Evolutionary conservation across 805 yeast genomes (phyloP).

Genomic region (Starmerella vitae): DNA sequence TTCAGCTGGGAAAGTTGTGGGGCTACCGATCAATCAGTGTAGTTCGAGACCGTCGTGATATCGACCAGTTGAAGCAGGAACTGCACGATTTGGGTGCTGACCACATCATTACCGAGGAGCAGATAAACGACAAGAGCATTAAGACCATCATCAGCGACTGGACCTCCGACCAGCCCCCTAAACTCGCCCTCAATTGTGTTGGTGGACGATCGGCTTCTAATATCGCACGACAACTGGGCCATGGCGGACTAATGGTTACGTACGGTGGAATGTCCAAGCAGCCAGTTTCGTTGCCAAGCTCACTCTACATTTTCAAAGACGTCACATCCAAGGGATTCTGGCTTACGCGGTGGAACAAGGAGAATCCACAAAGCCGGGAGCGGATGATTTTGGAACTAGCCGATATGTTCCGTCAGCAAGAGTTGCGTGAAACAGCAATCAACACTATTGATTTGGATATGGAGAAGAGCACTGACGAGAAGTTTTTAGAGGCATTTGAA

Average conservation of each 20-base stretch:
- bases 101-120: slow-evolving; percentile 77
- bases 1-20: slow-evolving; percentile 67
- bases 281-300: slow-evolving; percentile 85
- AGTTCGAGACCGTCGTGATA: slow-evolving; percentile 70
- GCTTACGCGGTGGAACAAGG: slow-evolving; percentile 45
- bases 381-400: slow-evolving; percentile 43
- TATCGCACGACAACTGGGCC: slow-evolving; percentile 66
- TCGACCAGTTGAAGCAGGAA: slow-evolving; percentile 46
- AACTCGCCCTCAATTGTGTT: slow-evolving; percentile 78
- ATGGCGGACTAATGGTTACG: slow-evolving; percentile 66
- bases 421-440: slow-evolving; percentile 37
- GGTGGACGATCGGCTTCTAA: slow-evolving; percentile 81
- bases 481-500: slow-evolving; percentile 33
- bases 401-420: slow-evolving; percentile 44
- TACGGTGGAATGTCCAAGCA: slow-evolving; percentile 97
- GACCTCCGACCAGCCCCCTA: slow-evolving; percentile 38
- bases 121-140: slow-evolving; percentile 57
- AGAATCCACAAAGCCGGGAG: slow-evolving; percentile 46
- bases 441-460: slow-evolving; percentile 27
- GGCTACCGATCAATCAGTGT: slow-evolving; percentile 79
- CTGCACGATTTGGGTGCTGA: slow-evolving; percentile 66
- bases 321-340: slow-evolving; percentile 81
- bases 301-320: slow-evolving; percentile 80
- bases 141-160: slow-evolving; percentile 39
- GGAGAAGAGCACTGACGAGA: slow-evolving; percentile 30